Base-by-base conservation (phyloP, 2,329 filamentous ascomycete species). In the Epichloe amarillans region DNA sequence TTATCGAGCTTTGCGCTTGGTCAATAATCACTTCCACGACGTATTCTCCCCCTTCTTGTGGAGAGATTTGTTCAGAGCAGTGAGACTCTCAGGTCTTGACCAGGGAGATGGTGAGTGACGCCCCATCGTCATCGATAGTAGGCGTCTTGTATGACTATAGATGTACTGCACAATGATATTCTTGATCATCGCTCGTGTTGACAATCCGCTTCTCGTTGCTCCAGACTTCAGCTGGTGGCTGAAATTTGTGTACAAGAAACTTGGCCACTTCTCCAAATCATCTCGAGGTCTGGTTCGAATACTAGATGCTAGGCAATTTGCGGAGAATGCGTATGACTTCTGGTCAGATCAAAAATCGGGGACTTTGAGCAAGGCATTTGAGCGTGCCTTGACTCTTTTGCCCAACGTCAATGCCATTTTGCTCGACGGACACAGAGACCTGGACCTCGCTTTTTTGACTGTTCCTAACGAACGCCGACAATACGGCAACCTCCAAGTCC, bases 21-120 rank as follows among this genome's bases (percentile, higher is more conserved):
- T 80, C 10, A 71, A 66, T 46, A 62, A 57, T 40, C 69, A 65
- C 10, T 78, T 76, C 56, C 70, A 73, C 64, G 51, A 56, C 41
- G 61, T 70, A 19, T 80, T 81, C 57, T 72, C 72, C 73, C 75
- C 75, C 19, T 69, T 66, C 4, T 62, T 80, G 17, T 81, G 77
- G 77, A 65, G 66, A 53, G 71, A 79, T 57, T 67, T 76, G 11
- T 58, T 79, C 17, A 57, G 62, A 17, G 60, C 66, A 1, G 64
- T 66, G 23, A 64, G 68, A 53, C 59, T 54, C 1, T 61, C 70
- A 8, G 69, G 70, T 5, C 58, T 74, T 23, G 66, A 72, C 51
- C 68, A 69, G 12, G 68, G 67, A 55, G 63, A 73, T 60, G 73
- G 74, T 75, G 52, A 67, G 70, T 61, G 10, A 23, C 15, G 17